Conservation (phyloP, 768 basidiomycete genomes). For the Butyriboletus loyo region DNA sequence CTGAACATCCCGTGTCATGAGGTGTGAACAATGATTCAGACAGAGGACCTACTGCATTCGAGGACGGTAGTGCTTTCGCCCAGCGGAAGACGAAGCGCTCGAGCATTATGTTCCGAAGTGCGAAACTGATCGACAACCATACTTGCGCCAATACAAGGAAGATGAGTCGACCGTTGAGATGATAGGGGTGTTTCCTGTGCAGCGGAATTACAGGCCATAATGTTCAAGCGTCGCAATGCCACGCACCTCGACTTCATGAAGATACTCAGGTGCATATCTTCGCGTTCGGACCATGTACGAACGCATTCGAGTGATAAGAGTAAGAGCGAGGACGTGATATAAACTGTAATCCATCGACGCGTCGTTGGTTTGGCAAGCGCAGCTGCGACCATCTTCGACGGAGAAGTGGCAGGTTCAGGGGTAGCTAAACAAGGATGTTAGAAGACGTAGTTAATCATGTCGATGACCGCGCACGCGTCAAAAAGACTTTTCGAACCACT, state of each 20-base stretch:
- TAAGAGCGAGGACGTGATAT: conserved; percentile 44
- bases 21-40: not conserved
- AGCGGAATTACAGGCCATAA: not conserved
- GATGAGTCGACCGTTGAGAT: conserved; percentile 66
- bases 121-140: conserved; percentile 44
- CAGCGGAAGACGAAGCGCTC: conserved; percentile 57
- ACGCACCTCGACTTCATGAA: conserved; percentile 69
- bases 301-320: conserved; percentile 45
- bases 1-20: conserved; percentile 5
- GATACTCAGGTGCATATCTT: conserved; percentile 45
- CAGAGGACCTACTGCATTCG: conserved; percentile 17
- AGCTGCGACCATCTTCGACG: conserved; percentile 43
- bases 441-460: not conserved
- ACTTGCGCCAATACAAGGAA: conserved; percentile 57
- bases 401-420: conserved; percentile 50
- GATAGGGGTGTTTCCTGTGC: conserved; percentile 69
- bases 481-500: conserved; percentile 54
- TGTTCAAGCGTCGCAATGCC: not conserved
- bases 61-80: conserved; percentile 21
- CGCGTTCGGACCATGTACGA: conserved; percentile 23
- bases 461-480: conserved; percentile 51
- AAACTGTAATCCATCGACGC: conserved; percentile 42
- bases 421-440: conserved; percentile 33
- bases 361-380: conserved; percentile 49
- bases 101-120: conserved; percentile 56